These are phyloP conservation scores for Zopfia rhizophila DNA, from an alignment of 2,329 filamentous ascomycete genomes.

Conservation along the genomic window DNA sequence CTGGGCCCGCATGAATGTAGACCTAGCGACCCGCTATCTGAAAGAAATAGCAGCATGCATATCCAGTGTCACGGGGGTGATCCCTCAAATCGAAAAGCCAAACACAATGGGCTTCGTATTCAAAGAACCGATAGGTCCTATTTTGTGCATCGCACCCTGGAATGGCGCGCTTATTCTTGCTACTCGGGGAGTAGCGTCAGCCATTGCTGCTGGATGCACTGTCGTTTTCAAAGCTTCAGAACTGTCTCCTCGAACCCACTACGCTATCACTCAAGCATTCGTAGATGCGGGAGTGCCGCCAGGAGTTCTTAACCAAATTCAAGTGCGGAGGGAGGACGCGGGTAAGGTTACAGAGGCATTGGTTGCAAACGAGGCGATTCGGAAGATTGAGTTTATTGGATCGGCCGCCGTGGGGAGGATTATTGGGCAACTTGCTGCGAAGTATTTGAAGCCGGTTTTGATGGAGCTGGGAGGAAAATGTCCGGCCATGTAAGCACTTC, in stretches of 20 bases:
- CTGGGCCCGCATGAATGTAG: slow-evolving; percentile 47
- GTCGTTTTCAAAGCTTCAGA: slow-evolving; percentile 38
- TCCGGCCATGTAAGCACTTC: too few relatives aligned
- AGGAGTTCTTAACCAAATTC: slow-evolving; percentile 44
- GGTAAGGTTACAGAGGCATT: slow-evolving; percentile 38
- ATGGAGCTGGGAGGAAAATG: slow-evolving; percentile 59
- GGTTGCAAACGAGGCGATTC: slow-evolving; percentile 49
- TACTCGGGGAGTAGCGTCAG: slow-evolving; percentile 34
- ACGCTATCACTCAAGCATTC: slow-evolving; percentile 33
- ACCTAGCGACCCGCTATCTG: slow-evolving; percentile 35
- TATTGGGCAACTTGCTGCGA: slow-evolving; percentile 49
- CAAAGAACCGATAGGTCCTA: slow-evolving; percentile 40
- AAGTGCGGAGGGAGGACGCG: slow-evolving; percentile 24
- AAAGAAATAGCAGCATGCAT: slow-evolving; percentile 33
- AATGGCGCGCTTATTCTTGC: slow-evolving; percentile 31
- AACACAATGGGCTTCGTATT: slow-evolving; percentile 43
- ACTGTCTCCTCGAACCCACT: slow-evolving; percentile 28
- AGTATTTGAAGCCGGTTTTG: slow-evolving; percentile 57
- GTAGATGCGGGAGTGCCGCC: slow-evolving; percentile 44
- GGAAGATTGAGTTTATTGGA: slow-evolving; percentile 55
- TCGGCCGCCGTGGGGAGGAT: slow-evolving; percentile 47
- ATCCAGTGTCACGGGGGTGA: slow-evolving; percentile 25
- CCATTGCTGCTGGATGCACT: slow-evolving; percentile 37
- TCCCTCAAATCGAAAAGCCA: slow-evolving; percentile 39
- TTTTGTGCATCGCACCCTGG: slow-evolving; percentile 37